phyloP scores from a whole-genome alignment of 2,329 filamentous ascomycete genomes.

The Neopestalotiopsis sp. region DNA sequence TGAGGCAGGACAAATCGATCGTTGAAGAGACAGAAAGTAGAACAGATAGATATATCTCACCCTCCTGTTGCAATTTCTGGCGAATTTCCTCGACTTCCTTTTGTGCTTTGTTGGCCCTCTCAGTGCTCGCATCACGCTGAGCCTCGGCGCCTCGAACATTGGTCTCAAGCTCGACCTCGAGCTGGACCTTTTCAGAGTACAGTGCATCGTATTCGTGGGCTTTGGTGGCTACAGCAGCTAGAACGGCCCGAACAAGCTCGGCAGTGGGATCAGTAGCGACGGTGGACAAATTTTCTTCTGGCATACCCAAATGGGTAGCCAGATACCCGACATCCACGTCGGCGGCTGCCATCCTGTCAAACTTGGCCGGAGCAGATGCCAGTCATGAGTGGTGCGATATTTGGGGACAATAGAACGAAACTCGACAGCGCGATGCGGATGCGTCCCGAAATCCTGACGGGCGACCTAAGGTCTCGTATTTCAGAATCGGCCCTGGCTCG shows the following conservation, averaged over 20 bases:
- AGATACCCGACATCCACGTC: conserved; percentile 75
- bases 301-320: conserved; percentile 72
- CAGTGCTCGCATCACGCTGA: conserved; percentile 81
- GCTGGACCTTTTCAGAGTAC: conserved; percentile 84
- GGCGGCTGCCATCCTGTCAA: conserved; percentile 61
- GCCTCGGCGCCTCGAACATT: conserved; percentile 83
- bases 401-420: neutral
- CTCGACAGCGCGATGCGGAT: neutral
- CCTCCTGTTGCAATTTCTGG: conserved; percentile 81
- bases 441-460: neutral
- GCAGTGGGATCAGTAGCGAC: conserved; percentile 73
- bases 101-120: conserved; percentile 80
- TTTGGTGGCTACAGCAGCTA: conserved; percentile 77
- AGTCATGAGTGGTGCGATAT: conserved; percentile 29
- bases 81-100: conserved; percentile 84
- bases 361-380: conserved; percentile 24
- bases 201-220: conserved; percentile 83
- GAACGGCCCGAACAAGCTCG: conserved; percentile 77
- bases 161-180: conserved; percentile 93
- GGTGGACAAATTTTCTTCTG: conserved; percentile 66
- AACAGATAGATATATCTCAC: conserved; percentile 51
- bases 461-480: neutral
- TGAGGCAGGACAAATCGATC: neutral
- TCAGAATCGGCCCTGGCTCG: neutral
- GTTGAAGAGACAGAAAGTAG: no score